Evolutionary conservation across 1,284 basidiomycete species (phyloP).

Genomic region (Leucoagaricus sp.): DNA sequence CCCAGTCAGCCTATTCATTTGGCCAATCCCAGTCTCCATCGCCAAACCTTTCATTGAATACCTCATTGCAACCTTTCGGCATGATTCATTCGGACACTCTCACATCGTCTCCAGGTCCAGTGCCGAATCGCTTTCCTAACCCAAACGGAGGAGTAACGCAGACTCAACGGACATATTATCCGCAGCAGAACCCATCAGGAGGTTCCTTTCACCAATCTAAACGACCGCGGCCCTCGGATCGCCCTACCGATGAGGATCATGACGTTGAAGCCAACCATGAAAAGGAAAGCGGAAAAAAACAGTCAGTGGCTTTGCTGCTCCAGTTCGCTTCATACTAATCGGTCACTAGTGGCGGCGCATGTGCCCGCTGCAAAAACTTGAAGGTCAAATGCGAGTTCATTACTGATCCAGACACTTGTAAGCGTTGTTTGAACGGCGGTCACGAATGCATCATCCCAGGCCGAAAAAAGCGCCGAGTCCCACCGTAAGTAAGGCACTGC

Average conservation of each 20-base stretch:
- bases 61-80: constrained; percentile 17
- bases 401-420: constrained; percentile 68
- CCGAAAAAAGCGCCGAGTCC: constrained; percentile 73
- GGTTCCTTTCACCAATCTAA: constrained; percentile 25
- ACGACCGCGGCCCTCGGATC: constrained; percentile 28
- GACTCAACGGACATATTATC: constrained; percentile 23
- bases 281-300: constrained; percentile 45
- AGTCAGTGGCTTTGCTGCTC: constrained; percentile 36
- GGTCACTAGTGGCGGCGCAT: constrained; percentile 51
- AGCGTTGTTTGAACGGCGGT: constrained; percentile 63
- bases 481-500: constrained; percentile 52
- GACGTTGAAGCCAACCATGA: constrained; percentile 30
- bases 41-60: constrained; percentile 12
- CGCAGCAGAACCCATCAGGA: constrained; percentile 9
- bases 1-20: constrained; percentile 16
- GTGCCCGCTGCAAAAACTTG: constrained; percentile 70
- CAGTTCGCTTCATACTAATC: constrained; percentile 30
- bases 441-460: constrained; percentile 76
- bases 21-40: constrained; percentile 13
- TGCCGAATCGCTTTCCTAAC: no score
- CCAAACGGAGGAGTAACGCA: constrained; percentile 12
- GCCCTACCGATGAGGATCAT: constrained; percentile 32
- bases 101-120: constrained; percentile 24
- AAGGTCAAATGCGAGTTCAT: constrained; percentile 78
- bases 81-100: constrained; percentile 26